A percentile compares a stretch with the other conserved stretches of the same genome.
Evolutionary conservation across 78 protist genomes (phyloP).

Genomic region (Dictyostelium citrinum): DNA sequence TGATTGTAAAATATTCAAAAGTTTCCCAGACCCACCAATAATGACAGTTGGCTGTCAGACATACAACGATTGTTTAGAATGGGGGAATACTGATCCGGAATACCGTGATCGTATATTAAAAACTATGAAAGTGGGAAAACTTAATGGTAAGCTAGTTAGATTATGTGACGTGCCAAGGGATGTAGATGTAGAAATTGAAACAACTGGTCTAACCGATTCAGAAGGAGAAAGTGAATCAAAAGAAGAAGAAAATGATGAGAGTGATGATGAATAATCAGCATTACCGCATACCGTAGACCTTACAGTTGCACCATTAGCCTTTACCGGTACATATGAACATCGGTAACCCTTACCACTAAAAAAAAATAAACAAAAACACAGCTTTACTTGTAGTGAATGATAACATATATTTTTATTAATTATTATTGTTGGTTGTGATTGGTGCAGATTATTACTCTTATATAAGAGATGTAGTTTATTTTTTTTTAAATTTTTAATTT

Average conservation of each 20-base stretch:
- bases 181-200: neutral
- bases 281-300: neutral
- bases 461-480: no score
- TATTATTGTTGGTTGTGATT: no score
- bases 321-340: no score
- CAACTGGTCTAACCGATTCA: neutral
- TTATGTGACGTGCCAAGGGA: neutral
- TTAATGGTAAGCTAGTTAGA: neutral
- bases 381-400: no score
- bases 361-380: no score
- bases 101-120: neutral
- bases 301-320: neutral
- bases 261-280: neutral
- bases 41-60: neutral
- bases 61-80: neutral
- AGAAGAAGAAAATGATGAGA: neutral
- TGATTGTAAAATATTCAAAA: neutral
- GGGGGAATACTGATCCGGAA: neutral
- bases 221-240: neutral
- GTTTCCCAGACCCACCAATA: neutral
- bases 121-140: neutral
- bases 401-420: no score
- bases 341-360: no score
- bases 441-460: no score
- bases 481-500: no score